Conservation (phyloP, 202 grass and related monocot species). For the Carex arenaria region DNA sequence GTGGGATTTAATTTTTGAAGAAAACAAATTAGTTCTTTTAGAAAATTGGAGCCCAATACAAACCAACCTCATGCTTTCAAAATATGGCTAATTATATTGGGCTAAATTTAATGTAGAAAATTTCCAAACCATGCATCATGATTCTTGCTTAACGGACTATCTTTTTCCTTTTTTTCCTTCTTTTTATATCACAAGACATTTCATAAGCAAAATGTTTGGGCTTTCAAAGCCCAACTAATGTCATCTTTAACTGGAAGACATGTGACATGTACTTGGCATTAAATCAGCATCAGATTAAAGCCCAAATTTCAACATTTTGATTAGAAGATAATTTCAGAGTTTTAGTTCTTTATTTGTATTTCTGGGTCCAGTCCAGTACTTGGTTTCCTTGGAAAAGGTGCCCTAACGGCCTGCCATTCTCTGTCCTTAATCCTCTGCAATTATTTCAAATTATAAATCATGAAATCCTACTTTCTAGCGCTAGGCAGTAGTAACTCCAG, state of each 20-base stretch:
- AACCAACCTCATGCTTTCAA: not conserved
- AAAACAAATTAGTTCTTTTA: not conserved
- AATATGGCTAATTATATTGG: not conserved
- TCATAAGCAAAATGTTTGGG: not conserved
- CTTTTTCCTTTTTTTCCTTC: not conserved
- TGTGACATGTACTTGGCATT: not conserved
- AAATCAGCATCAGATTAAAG: not conserved
- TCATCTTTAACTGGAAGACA: not conserved
- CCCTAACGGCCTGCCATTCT: slow-evolving; percentile 17
- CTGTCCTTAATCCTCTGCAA: slow-evolving; percentile 1
- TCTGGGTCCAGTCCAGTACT: slow-evolving; percentile 13
- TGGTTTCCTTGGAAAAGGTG: slow-evolving; percentile 9
- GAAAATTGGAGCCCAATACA: not conserved
- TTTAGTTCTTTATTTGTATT: not conserved
- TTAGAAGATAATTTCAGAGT: not conserved
- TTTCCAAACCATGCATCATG: not conserved
- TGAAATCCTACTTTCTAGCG: not conserved
- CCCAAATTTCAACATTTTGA: slow-evolving; percentile 7
- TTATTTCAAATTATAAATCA: not conserved
- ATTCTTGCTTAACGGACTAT: not conserved
- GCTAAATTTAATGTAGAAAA: not conserved
- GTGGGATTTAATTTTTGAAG: not conserved
- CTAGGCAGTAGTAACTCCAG: not conserved
- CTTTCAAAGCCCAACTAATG: not conserved
- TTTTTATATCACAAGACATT: not conserved